Evolutionary conservation across 164 flowering plant species (phyloP), one percentile per base, ranked within the genome.

Genomic region (Vitis vinifera): DNA sequence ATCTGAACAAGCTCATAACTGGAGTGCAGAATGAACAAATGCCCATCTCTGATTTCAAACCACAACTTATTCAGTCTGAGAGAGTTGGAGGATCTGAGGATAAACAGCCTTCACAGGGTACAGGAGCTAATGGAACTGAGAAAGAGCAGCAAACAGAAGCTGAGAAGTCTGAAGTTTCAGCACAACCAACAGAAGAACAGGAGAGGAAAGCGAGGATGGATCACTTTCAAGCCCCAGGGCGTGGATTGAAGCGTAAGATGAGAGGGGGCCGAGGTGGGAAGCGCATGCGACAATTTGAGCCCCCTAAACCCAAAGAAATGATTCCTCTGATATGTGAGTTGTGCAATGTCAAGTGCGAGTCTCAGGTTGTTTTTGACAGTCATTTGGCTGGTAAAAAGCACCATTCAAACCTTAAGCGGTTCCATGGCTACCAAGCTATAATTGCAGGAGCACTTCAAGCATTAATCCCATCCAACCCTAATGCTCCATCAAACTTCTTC

Each of bases 341-440:
- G 73, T 87, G 91, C 75, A 80, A 84, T 55, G 77, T 78, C 17
- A 85, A 79, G 30, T 87, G 91, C 51, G 86, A 84, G 59, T 81
- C 88, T 3, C 82, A 68, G 59, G 79, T 79, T n/a, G 88, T 81
- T 68, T 77, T 81, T 49, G 79, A 87, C 15, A 74, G 73, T 58
- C 89, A 87, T 76, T 67, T 87, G 73, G 72, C 76, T 37, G 91
- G 91, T 50, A 87, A 81, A 71, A 87, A 85, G 75, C 91, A 87
- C 72, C 47, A 67, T 2, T 56, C 82, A 9, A 81, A 80, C 66
- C 66, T 83, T 19, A 79, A 79, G 72, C 75, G 84, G 12, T 80
- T 74, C 53, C 80, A 80, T 48, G 84, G 74, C 64, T 76, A 82
- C 59, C 78, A 76, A 27, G 82, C 76, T 30, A 60, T 67, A 16